Base-by-base conservation (phyloP, 1,139 yeast species). In the Pichia sp. region DNA sequence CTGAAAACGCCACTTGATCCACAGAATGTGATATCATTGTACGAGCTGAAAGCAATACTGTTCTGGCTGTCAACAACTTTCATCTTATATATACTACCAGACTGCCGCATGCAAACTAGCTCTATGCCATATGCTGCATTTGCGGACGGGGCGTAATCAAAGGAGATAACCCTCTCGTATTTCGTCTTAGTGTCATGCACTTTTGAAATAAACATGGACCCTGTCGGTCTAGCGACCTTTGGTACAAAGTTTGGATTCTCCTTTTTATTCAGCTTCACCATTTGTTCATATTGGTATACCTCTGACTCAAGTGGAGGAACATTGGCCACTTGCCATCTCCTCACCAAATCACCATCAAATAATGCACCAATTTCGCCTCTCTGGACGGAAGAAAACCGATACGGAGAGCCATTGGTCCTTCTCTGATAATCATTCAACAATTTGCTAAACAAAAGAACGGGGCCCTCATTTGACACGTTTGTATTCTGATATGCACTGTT, bases 81-180 rank as follows among this genome's bases (percentile, higher is more conserved):
- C 93, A 88, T 88, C 57, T 88, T 75, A 69, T 87, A 90, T 0
- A 90, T 85, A 50, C 89, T 85, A 1, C 97, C 97, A 1, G 95
- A 86, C 65, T 89, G 95, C 60, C 96, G 75, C 87, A 90, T 87
- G 68, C 97, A 90, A 41, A 90, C 84, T 60, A 88, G 78, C 30
- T 73, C 74, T 19, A 67, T 60, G 0, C 71, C 71, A 48, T 60
- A 58, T 8, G 51, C 59, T 0, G 78, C 69, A 2, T 66, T 58
- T 3, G 70, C 59, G 61, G 84, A 85, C 1, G 89, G 85, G 4
- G 86, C 82, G 67, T 90, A 90, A 67, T 90, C 97, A 70, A 86
- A 90, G 0, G 96, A 85, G 0, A 87, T 82, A 2, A 90, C 95
- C 61, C 92, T 78, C 62, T 90, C 96, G 65, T 79, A 84, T 54